These are phyloP conservation scores for Suillus bovinus DNA, from an alignment of 768 basidiomycete genomes.

Conservation along the genomic window DNA sequence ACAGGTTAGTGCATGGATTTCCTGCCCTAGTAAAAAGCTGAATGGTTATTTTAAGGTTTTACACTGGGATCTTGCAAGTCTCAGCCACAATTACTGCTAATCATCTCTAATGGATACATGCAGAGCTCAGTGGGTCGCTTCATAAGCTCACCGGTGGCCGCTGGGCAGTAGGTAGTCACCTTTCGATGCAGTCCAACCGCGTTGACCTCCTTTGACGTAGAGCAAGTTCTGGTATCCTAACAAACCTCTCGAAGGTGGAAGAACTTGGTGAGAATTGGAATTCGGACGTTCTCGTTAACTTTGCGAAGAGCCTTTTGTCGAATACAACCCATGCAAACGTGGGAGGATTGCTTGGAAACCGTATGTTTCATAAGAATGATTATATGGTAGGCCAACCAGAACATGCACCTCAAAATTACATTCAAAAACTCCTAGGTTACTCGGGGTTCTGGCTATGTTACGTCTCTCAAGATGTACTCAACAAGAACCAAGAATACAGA, in stretches of 20 bases:
- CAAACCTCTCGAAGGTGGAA: conserved; percentile 54
- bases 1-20: conserved; percentile 29
- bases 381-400: conserved; percentile 53
- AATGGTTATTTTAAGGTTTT: conserved; percentile 22
- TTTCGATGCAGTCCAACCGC: not conserved
- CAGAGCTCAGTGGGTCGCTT: conserved; percentile 67
- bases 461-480: conserved; percentile 65
- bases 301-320: conserved; percentile 38
- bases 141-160: conserved; percentile 62
- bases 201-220: conserved; percentile 31
- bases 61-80: conserved; percentile 74
- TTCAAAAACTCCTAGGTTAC: conserved; percentile 47
- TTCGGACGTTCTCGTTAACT: conserved; percentile 40
- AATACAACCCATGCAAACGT: conserved; percentile 50
- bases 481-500: conserved; percentile 60
- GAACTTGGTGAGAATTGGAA: conserved; percentile 55
- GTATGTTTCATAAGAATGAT: conserved; percentile 68
- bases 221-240: conserved; percentile 55
- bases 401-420: not conserved
- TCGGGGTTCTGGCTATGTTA: conserved; percentile 59
- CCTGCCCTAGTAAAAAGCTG: not conserved
- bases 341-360: conserved; percentile 54
- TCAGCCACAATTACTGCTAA: not conserved
- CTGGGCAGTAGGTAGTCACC: conserved; percentile 40
- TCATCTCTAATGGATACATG: conserved; percentile 7